Evolutionary conservation across 1,284 basidiomycete genomes (phyloP).

Genomic region (Butyriboletus pseudospeciosus): DNA sequence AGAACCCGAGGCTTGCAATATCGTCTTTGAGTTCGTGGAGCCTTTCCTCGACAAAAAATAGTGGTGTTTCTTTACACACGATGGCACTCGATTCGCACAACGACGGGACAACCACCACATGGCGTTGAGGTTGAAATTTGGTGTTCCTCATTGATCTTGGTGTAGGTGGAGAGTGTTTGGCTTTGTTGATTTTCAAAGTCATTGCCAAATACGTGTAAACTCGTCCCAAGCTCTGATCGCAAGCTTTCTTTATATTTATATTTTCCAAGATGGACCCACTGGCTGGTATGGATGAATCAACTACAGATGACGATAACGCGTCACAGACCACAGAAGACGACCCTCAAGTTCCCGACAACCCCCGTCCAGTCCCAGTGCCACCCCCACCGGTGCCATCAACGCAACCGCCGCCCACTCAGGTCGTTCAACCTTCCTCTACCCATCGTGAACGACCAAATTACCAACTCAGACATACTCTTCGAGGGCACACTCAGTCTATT

Average conservation of each 20-base stretch:
- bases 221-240: background rate
- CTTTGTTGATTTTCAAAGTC: too few species aligned
- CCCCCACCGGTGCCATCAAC: conserved; percentile 35
- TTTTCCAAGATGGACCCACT: conserved; percentile 25
- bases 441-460: conserved; percentile 64
- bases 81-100: background rate
- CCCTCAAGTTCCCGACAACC: conserved; percentile 63
- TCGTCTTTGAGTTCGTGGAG: conserved; percentile 12
- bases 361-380: conserved; percentile 37
- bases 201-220: too few species aligned
- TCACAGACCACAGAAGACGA: conserved; percentile 82
- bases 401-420: conserved; percentile 24
- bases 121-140: background rate
- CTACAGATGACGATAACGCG: conserved; percentile 71
- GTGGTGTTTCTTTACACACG: background rate
- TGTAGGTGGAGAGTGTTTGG: too few species aligned
- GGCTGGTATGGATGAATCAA: conserved; percentile 59
- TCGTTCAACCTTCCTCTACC: conserved; percentile 19
- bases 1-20: conserved; percentile 36
- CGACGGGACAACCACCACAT: conserved; percentile 14
- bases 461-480: conserved; percentile 58
- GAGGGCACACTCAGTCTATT: conserved; percentile 71
- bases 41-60: conserved; percentile 4
- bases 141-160: too few species aligned
- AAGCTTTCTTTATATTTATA: background rate